A percentile compares a stretch with the other conserved stretches of the same genome.
Conservation (phyloP, 1,284 basidiomycete genomes). For the Apiotrichum brassicae region DNA sequence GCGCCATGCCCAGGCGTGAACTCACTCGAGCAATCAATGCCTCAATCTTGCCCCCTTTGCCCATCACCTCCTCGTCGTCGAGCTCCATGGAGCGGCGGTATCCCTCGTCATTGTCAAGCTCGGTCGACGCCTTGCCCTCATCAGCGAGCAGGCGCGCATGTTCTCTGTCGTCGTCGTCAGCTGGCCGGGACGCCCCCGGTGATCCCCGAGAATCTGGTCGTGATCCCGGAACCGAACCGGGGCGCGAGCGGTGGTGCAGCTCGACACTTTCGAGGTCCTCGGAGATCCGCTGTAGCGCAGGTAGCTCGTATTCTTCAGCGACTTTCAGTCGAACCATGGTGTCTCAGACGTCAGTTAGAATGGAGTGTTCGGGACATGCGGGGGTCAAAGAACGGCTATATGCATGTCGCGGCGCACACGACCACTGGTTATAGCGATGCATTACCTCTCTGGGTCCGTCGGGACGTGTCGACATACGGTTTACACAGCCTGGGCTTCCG, state of each 20-base stretch:
- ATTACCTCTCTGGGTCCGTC: too few species aligned
- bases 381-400: too few species aligned
- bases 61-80: slow-evolving; percentile 20
- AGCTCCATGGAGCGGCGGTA: slow-evolving; percentile 1
- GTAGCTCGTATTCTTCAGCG: slow-evolving; percentile 42
- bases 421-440: too few species aligned
- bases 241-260: background rate
- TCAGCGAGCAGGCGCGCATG: slow-evolving; percentile 3
- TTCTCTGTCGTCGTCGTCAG: slow-evolving; percentile 9
- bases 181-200: background rate
- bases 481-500: too few species aligned
- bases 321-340: slow-evolving; percentile 15
- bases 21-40: slow-evolving; percentile 34
- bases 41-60: slow-evolving; percentile 35
- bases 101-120: slow-evolving; percentile 1
- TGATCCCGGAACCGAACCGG: too few species aligned
- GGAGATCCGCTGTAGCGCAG: slow-evolving; percentile 10
- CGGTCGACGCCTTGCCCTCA: slow-evolving; percentile 3
- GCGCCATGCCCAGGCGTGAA: too few species aligned
- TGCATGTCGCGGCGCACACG: too few species aligned
- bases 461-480: too few species aligned
- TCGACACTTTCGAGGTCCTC: slow-evolving; percentile 9
- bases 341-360: too few species aligned
- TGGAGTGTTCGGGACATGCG: too few species aligned
- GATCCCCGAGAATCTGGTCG: too few species aligned